Percentiles rank a stretch among this genome's conserved stretches.
phyloP scores from a whole-genome alignment of 352 stramenopile species.

The Phytopythium sindhum region DNA sequence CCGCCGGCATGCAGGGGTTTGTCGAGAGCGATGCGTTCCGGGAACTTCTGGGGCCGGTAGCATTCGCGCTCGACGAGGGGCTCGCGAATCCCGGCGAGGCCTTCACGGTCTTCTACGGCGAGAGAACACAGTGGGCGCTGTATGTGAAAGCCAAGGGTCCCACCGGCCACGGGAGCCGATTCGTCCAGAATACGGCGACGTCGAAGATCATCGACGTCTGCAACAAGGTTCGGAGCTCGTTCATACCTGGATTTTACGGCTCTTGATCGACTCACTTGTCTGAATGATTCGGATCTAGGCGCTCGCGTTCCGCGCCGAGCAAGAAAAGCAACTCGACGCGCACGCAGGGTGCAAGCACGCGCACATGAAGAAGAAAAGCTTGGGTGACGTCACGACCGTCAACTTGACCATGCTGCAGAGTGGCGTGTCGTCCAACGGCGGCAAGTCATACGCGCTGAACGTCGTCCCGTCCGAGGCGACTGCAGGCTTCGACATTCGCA shows the following conservation, averaged over 20 bases:
- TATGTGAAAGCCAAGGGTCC: constrained; percentile 73
- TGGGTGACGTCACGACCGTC: constrained; percentile 95
- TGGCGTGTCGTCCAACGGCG: constrained; percentile 80
- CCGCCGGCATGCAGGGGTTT: constrained; percentile 91
- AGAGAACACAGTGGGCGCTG: constrained; percentile 92
- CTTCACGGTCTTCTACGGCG: constrained; percentile 96
- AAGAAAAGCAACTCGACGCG: constrained; percentile 80
- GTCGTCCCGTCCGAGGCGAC: constrained; percentile 91
- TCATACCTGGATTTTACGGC: background rate
- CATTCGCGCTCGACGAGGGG: constrained; percentile 94
- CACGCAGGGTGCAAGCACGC: constrained; percentile 87
- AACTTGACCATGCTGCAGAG: constrained; percentile 94
- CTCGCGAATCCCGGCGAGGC: constrained; percentile 86
- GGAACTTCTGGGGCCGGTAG: constrained; percentile 77
- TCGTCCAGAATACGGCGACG: constrained; percentile 94
- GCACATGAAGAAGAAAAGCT: constrained; percentile 87
- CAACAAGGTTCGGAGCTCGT: constrained; percentile 44
- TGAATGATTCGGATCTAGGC: constrained; percentile 29
- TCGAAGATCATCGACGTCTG: constrained; percentile 91
- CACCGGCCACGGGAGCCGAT: constrained; percentile 88
- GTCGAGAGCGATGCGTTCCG: constrained; percentile 78
- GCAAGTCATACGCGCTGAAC: constrained; percentile 90
- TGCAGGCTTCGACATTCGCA: constrained; percentile 93
- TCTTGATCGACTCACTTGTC: background rate
- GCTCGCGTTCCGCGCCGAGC: constrained; percentile 84